A percentile compares a stretch with the other conserved stretches of the same genome.
These are phyloP conservation scores for Colletotrichum cuscutae DNA, from an alignment of 2,329 filamentous ascomycete genomes.

Conservation along the genomic window DNA sequence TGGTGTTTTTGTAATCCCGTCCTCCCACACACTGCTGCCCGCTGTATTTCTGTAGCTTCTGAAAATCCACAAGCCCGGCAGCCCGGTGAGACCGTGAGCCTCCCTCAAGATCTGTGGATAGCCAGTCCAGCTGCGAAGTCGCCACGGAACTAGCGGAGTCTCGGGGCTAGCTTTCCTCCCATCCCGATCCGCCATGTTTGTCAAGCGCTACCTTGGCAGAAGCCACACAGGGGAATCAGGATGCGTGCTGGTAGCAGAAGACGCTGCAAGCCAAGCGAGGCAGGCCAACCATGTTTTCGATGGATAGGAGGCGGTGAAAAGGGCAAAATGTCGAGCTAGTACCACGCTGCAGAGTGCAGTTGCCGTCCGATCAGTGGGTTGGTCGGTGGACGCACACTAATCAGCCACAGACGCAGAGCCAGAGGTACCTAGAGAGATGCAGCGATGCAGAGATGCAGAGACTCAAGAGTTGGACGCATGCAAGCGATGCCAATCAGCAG, in stretches of 20 bases:
- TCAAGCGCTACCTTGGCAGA: neutral
- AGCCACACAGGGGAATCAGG: no score
- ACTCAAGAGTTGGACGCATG: neutral
- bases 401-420: slow-evolving; percentile 13
- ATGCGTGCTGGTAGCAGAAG: neutral
- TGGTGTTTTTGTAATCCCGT: neutral
- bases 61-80: neutral
- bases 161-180: slow-evolving; percentile 1
- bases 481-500: slow-evolving; percentile 16
- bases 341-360: neutral
- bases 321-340: neutral
- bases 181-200: neutral
- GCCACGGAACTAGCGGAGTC: slow-evolving; percentile 21
- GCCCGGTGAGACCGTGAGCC: neutral
- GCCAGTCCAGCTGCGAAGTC: neutral
- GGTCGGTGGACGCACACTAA: neutral
- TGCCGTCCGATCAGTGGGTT: neutral
- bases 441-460: neutral
- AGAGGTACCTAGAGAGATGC: neutral
- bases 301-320: neutral
- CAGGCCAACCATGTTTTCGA: neutral
- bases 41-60: neutral
- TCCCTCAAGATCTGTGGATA: neutral
- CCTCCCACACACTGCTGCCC: neutral
- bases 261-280: neutral